A percentile compares a stretch with the other conserved stretches of the same genome.
Conservation (phyloP, 306 rosid species). For the Lablab purpureus region DNA sequence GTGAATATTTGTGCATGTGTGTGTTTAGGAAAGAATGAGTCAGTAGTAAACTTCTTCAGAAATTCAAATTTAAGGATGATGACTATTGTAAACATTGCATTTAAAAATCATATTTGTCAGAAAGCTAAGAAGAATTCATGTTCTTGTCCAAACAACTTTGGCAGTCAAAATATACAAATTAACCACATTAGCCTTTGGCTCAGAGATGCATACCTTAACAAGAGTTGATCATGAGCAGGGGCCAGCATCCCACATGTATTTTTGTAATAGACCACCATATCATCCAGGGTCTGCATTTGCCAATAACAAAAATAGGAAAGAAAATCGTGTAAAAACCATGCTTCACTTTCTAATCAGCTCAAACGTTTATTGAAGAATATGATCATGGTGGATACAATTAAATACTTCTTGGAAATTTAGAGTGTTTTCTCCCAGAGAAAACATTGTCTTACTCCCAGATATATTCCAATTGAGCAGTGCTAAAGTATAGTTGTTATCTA, state of each 20-base stretch:
- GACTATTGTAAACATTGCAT: conserved; percentile 1
- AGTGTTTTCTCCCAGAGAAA: conserved; percentile 16
- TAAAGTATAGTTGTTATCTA: not conserved
- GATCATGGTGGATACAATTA: not conserved
- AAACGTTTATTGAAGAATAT: not conserved
- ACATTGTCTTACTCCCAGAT: not conserved
- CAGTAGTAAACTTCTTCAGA: not conserved
- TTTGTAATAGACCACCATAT: conserved; percentile 59
- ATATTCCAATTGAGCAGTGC: conserved; percentile 6
- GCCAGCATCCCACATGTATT: conserved; percentile 63
- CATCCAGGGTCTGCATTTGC: conserved; percentile 75
- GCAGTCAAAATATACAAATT: not conserved
- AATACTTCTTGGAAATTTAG: no score
- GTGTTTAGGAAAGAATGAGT: not conserved
- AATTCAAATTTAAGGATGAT: not conserved
- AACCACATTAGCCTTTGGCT: not conserved
- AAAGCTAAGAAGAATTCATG: not conserved
- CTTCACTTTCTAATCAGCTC: conserved; percentile 14
- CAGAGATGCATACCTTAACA: conserved; percentile 57
- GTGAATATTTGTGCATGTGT: no score
- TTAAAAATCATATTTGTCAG: not conserved
- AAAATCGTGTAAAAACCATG: conserved; percentile 24
- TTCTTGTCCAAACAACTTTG: conserved; percentile 20
- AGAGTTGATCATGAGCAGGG: conserved; percentile 67
- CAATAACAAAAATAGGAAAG: conserved; percentile 31